phyloP scores from a whole-genome alignment of 805 yeast species.

The Cyberlindnera mycetangii region DNA sequence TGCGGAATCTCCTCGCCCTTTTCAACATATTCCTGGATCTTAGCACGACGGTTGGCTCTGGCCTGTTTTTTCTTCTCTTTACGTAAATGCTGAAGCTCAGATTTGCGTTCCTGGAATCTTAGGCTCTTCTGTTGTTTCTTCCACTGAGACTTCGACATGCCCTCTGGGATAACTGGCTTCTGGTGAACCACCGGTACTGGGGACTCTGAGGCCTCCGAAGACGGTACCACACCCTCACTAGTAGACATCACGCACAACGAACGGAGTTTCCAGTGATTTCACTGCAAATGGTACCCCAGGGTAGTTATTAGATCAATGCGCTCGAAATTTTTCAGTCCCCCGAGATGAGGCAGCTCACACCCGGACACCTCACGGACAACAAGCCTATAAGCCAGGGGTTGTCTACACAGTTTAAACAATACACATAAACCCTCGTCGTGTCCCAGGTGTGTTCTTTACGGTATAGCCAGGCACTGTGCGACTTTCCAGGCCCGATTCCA shows the following conservation, averaged over 20 bases:
- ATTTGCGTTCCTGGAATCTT: slow-evolving; percentile 63
- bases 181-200: not conserved
- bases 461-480: too few species aligned
- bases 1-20: slow-evolving; percentile 40
- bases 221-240: not conserved
- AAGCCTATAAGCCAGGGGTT: too few species aligned
- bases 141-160: slow-evolving; percentile 85
- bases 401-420: too few species aligned
- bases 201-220: not conserved
- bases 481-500: too few species aligned
- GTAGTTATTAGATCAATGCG: too few species aligned
- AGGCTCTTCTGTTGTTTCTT: slow-evolving; percentile 62
- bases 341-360: not conserved
- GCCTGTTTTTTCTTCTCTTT: slow-evolving; percentile 53
- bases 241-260: not conserved
- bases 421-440: too few species aligned
- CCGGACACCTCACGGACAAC: not conserved
- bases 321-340: not conserved
- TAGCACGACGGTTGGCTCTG: slow-evolving; percentile 38
- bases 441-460: too few species aligned
- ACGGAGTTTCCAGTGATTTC: not conserved
- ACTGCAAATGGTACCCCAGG: too few species aligned
- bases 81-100: slow-evolving; percentile 49
- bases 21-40: slow-evolving; percentile 33
- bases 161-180: slow-evolving; percentile 58